Percentiles rank a stretch among this genome's conserved stretches.
Evolutionary conservation across 768 basidiomycete genomes (phyloP).

Genomic region (Rhizopogon vinicolor): DNA sequence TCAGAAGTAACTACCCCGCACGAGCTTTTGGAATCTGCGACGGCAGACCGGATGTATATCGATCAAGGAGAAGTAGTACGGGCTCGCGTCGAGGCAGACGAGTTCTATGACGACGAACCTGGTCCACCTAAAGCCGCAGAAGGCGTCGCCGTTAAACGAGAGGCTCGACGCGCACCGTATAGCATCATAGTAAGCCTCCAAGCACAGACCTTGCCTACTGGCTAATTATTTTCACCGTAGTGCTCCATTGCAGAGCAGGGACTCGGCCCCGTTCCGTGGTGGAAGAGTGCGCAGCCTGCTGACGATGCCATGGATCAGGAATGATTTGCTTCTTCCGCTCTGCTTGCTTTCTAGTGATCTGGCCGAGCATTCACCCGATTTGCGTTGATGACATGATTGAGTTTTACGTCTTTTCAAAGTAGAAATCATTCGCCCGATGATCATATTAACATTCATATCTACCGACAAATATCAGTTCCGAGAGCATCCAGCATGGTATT

Average conservation of each 20-base stretch:
- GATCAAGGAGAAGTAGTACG: slow-evolving; percentile 74
- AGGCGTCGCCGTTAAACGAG: slow-evolving; percentile 54
- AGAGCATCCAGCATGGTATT: no score
- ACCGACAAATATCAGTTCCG: no score
- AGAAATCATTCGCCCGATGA: neutral
- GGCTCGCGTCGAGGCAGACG: slow-evolving; percentile 74
- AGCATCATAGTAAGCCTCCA: slow-evolving; percentile 55
- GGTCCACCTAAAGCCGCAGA: slow-evolving; percentile 75
- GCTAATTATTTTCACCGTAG: slow-evolving; percentile 29
- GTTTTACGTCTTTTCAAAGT: neutral
- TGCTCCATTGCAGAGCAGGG: slow-evolving; percentile 84
- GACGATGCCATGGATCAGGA: slow-evolving; percentile 39
- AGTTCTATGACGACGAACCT: slow-evolving; percentile 84
- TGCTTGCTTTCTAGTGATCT: neutral
- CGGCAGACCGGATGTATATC: slow-evolving; percentile 72
- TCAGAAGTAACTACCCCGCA: slow-evolving; percentile 44
- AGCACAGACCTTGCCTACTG: neutral
- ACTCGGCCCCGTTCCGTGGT: slow-evolving; percentile 72
- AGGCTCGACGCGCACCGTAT: slow-evolving; percentile 56
- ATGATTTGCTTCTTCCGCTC: slow-evolving; percentile 8
- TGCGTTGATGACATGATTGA: neutral
- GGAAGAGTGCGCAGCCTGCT: slow-evolving; percentile 48
- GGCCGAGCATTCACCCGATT: neutral
- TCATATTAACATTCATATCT: neutral
- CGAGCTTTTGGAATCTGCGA: slow-evolving; percentile 66